Base-by-base conservation (phyloP, 345 rosid genomes). In the Adansonia digitata region DNA sequence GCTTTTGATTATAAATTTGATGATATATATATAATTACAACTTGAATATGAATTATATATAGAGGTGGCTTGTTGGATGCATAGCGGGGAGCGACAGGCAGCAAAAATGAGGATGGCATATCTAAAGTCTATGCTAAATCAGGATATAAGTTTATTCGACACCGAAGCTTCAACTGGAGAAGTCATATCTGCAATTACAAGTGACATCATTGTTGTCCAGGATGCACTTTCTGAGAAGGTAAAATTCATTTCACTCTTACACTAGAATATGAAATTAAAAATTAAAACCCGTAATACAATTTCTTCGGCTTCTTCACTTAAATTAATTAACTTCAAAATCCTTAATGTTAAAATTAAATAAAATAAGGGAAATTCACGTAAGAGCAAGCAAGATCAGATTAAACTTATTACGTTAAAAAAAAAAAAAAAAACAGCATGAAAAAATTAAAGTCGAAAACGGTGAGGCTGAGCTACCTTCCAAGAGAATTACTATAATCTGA, bases 41-140 rank as follows among this genome's bases (percentile, higher is more conserved):
- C 27, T 42, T 57, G 42, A 20, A 59, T 57, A 24, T 73, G 27
- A 45, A 39, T 12, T 37, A 24, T 29, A 91, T 72, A 14, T 35
- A 95, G 99, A 95, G 97, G 98, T 95, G 75, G 92, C 89, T 55
- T 95, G 97, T 73, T 95, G 99, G 99, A 95, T 95, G 99, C 88
- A 95, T 59, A 93, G 93, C 0, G 99, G 98, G 45, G 99, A 95
- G 68, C 74, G 99, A 74, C 99, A 93, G 46, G 99, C 97, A 0
- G 96, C 96, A 7, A 93, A 93, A 76, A 90, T 95, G 92, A 89
- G 99, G 77, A 91, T 83, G 97, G 96, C 98, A 4, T 93, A 95
- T 84, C 80, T 95, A 11, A 86, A 86, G 70, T 89, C 97, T 2
- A 86, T 93, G 98, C 78, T 95, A 72, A 91, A 84, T 77, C 99